Evolutionary conservation across 768 basidiomycete genomes (phyloP), one percentile per base, ranked within the genome.

Genomic region (Russula sp.): DNA sequence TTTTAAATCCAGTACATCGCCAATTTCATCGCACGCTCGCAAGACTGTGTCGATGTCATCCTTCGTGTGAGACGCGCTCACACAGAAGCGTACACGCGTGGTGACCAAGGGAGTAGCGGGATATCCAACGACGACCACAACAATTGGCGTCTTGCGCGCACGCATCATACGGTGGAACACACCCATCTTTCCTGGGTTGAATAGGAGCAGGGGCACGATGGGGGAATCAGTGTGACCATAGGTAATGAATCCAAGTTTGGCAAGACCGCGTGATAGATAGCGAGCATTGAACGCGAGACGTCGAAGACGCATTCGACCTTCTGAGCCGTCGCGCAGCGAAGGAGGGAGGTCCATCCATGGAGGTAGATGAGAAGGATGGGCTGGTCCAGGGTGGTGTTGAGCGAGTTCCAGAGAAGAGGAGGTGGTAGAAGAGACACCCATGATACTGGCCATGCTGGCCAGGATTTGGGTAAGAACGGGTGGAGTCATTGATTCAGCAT

Each of bases 31-130:
- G 69, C 88, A 92, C 8, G 96, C 95, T 46, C 81, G 76, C 51
- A 99, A 78, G 34, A 98, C 75, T 13, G 77, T 76, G 75, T 99
- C 97, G 60, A 98, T 84, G 70, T 99, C 97, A 67, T 93, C 89
- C 77, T 99, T 99, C 59, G 95, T 98, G 79, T 99, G 97, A 51
- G 93, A 78, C 11, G 96, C 90, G 60, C 90, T 93, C 16, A 98
- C 80, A 71, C 97, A 98, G 80, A 98, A 97, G 68, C 97, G 80
- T 56, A 94, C 92, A 34, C 97, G 83, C 47, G 85, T 82, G 10
- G 91, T 92, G 64, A 93, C 85, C 43, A 98, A 82, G 16, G 93
- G 86, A 32, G 94, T 97, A 1, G 94, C 93, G 7, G 87, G 90
- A 71, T 96, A 96, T 32, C 85, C 87, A 7, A 97, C 93, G 36